Percentiles rank a stretch among this genome's conserved stretches.
Conservation (phyloP, 352 stramenopile species). For the Phytophthora pseudosyringae region DNA sequence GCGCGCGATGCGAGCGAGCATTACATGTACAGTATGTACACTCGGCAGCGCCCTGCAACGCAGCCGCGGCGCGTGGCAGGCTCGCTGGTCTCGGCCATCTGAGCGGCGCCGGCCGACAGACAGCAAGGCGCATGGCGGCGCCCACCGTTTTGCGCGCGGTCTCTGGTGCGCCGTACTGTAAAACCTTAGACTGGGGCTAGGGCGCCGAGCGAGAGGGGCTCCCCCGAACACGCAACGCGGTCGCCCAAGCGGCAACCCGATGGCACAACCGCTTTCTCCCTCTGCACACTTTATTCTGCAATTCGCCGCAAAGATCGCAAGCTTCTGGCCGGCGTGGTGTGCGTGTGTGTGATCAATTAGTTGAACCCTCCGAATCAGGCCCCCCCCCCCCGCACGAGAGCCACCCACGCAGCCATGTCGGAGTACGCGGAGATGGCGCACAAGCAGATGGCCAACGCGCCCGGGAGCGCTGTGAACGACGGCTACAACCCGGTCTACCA, state of each 20-base stretch:
- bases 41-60: background rate
- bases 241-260: constrained; percentile 22
- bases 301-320: constrained; percentile 56
- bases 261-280: constrained; percentile 36
- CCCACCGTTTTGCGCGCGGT: constrained; percentile 16
- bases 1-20: background rate
- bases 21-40: background rate
- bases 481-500: constrained; percentile 31
- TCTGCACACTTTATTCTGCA: constrained; percentile 45
- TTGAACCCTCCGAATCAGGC: constrained; percentile 24
- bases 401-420: constrained; percentile 28
- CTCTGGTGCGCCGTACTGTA: constrained; percentile 28
- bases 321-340: background rate
- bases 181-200: constrained; percentile 30
- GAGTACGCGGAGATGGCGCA: constrained; percentile 43
- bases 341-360: constrained; percentile 12
- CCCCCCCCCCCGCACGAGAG: background rate
- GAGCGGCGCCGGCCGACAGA: background rate
- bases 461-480: constrained; percentile 32
- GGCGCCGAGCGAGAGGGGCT: constrained; percentile 24
- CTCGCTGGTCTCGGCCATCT: constrained; percentile 10
- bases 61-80: constrained; percentile 1
- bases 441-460: constrained; percentile 44
- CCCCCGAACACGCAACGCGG: constrained; percentile 15
- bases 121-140: background rate